Evolutionary conservation across 1,284 basidiomycete genomes (phyloP), one percentile per base, ranked within the genome.

Genomic region (Meira nashicola): DNA sequence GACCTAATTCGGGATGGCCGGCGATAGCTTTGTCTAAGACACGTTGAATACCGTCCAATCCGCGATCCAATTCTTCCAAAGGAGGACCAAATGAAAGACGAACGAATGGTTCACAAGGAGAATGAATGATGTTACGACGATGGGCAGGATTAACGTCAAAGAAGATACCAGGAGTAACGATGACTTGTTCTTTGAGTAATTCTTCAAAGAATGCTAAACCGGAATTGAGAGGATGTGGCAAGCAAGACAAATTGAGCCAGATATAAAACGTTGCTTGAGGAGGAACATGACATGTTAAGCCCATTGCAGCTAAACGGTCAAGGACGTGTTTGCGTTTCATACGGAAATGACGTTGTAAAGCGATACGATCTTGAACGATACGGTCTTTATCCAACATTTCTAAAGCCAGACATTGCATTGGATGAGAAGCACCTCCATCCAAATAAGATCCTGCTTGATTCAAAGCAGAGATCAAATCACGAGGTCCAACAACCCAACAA

Each of bases 191-290:
- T 79, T 92, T 93, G 47, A 96, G 83, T 39, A 91, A 82, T 79
- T 95, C 92, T 76, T 96, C 92, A 75, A 95, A 95, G 85, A 96
- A 94, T 33, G 88, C 90, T 70, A 95, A 80, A 19, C 92, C 92
- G 68, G 89, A 90, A 81, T 92, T 90, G 46, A 95, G 79, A 6
- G 91, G 92, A 6, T 84, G 69, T 8, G 89, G 88, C 37, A 94
- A 83, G 53, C 81, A 82, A 68, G 86, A 86, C 21, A 96, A 82
- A 80, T 90, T 88, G 55, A 93, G 84, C 90, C 92, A 95, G 77
- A 94, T 87, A 86, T 87, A 48, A 80, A 82, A 14, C 87, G 40
- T 53, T 15, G 55, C 54, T 15, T 62, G 57, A 4, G 70, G 71
- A 5, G 66, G 60, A 21, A 67, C 58, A 12, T 60, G 56, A 19